Conservation (phyloP, 1,139 yeast genomes). For the Blastobotrys capitulatus region DNA sequence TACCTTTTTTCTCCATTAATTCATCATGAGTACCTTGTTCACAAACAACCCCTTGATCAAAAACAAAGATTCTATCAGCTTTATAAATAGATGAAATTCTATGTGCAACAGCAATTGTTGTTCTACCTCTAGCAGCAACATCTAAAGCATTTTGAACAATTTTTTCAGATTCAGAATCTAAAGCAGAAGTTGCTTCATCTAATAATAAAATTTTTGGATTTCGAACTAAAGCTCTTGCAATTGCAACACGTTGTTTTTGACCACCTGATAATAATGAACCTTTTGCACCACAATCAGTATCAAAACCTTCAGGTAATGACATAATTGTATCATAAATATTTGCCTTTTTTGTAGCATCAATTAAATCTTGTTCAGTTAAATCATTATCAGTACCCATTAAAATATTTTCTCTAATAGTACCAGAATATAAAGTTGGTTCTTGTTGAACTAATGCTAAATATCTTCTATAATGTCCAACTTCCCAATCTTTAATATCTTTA, state of each 20-base stretch:
- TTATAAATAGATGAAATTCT: slow-evolving; percentile 85
- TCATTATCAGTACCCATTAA: slow-evolving; percentile 57
- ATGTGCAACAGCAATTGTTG: slow-evolving; percentile 89
- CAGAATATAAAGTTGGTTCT: slow-evolving; percentile 85
- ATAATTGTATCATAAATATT: slow-evolving; percentile 74
- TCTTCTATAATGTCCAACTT: slow-evolving; percentile 64
- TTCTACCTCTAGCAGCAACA: slow-evolving; percentile 60
- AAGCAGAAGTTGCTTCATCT: slow-evolving; percentile 79
- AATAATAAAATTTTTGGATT: slow-evolving; percentile 60
- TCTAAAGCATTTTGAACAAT: slow-evolving; percentile 62
- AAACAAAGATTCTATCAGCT: slow-evolving; percentile 85
- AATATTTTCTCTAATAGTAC: slow-evolving; percentile 78
- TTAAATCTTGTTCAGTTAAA: slow-evolving; percentile 58
- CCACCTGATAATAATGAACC: slow-evolving; percentile 81
- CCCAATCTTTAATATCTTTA: slow-evolving; percentile 61
- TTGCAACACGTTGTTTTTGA: slow-evolving; percentile 74
- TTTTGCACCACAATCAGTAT: slow-evolving; percentile 77
- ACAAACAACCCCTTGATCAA: slow-evolving; percentile 63
- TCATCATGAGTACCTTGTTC: slow-evolving; percentile 57
- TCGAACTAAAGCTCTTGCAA: slow-evolving; percentile 70
- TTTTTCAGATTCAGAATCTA: slow-evolving; percentile 77
- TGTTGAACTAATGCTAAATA: slow-evolving; percentile 77
- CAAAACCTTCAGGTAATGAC: slow-evolving; percentile 75
- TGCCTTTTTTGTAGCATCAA: slow-evolving; percentile 69
- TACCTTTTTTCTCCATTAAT: slow-evolving; percentile 33